Evolutionary conservation across 2,329 filamentous ascomycete genomes (phyloP), one percentile per base, ranked within the genome.

Genomic region (Penicillium capsulatum): DNA sequence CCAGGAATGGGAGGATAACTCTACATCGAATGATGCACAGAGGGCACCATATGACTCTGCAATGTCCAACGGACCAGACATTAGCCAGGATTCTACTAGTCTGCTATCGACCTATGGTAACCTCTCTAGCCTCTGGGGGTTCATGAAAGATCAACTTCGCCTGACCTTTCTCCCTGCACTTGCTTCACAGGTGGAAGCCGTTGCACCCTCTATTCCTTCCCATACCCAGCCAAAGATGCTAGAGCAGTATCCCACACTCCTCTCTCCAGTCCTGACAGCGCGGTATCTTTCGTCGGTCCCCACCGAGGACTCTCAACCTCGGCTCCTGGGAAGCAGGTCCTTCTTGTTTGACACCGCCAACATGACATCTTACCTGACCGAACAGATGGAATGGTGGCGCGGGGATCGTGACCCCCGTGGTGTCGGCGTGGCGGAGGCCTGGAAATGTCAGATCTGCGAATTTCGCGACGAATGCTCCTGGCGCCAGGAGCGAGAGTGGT

Each of bases 381-480:
- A 79, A 2, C 82, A 85, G 48, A 80, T 96, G 76, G 63, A 73
- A n/a, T 96, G 88, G 88, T 97, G 91, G 91, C 79, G 77, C 20
- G 91, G 90, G 1, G 72, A 84, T 53, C 71, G 90, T 11, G 67
- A 76, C 34, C 80, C 89, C 0, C 73, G 74, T 6, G 91, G 91
- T 0, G 90, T 96, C 2, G 74, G 79, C 5, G 75, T 94, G 5
- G 83, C 90, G 55, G 90, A 96, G 53, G 86, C 87, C 0, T 94
- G 84, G 68, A 97, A 96, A 63, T 97, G 91, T 60, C 71, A 80
- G 14, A 79, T 75, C 16, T 97, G 91, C 58, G 88, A 94, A 50
- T 96, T 96, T 62, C 79, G 75, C 0, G 81, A 86, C 2, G 73
- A 71, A 2, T 97, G 91, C 61, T 74, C 76, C 9, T 97, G 91